phyloP scores from a whole-genome alignment of 2,329 filamentous ascomycete species.

The Paraconiothyrium sp. region DNA sequence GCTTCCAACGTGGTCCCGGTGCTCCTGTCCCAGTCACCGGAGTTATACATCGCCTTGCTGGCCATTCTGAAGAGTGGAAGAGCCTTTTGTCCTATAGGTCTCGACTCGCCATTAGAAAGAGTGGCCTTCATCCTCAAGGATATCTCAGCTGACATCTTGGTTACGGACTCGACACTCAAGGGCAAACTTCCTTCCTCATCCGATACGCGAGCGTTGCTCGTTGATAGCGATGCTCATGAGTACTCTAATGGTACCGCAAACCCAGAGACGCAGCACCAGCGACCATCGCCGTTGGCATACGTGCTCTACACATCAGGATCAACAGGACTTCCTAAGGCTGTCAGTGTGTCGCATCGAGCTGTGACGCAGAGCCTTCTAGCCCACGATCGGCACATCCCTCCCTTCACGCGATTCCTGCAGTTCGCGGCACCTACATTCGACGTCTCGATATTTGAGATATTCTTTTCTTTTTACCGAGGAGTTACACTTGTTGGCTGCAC shows the following conservation, averaged over 20 bases:
- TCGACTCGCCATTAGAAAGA: constrained; percentile 80
- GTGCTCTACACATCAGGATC: constrained; percentile 95
- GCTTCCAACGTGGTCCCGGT: constrained; percentile 71
- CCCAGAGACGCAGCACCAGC: neutral
- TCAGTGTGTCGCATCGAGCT: constrained; percentile 80
- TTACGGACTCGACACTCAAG: constrained; percentile 67
- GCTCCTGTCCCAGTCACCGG: constrained; percentile 77
- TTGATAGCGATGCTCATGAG: constrained; percentile 50
- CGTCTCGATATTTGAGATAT: constrained; percentile 94
- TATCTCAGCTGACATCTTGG: constrained; percentile 72
- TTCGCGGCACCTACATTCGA: constrained; percentile 94
- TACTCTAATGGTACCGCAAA: constrained; percentile 36
- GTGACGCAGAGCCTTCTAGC: constrained; percentile 84
- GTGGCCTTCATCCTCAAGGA: constrained; percentile 84
- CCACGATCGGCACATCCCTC: constrained; percentile 79
- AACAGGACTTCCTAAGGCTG: constrained; percentile 88
- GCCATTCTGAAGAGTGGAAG: constrained; percentile 82
- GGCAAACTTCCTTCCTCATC: constrained; percentile 49
- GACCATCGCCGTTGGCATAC: constrained; percentile 70
- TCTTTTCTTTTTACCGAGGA: constrained; percentile 82
- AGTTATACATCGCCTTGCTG: constrained; percentile 80
- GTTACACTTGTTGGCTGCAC: constrained; percentile 77
- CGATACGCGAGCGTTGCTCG: constrained; percentile 51
- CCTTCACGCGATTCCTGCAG: constrained; percentile 83
- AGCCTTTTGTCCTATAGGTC: constrained; percentile 84